Evolutionary conservation across 2,329 filamentous ascomycete species (phyloP), one percentile per base, ranked within the genome.

Genomic region (Aureobasidium melanogenum): DNA sequence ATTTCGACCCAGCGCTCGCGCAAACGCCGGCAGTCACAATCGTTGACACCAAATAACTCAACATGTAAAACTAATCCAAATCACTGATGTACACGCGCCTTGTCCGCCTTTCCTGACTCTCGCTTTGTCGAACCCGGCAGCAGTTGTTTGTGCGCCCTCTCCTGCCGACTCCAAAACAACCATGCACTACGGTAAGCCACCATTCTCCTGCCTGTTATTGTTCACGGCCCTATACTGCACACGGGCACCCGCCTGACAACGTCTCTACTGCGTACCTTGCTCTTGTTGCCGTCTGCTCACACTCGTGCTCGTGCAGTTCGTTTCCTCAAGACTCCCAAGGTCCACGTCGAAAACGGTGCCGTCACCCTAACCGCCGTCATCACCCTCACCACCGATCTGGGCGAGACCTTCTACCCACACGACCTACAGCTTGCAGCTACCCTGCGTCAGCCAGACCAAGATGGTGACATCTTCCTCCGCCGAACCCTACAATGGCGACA

Each of bases 351-450:
- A 59, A 63, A 69, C 28, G 74, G 75, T 32, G 67, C 68, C 17
- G 69, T 78, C 61, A 70, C 71, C 17, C 71, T 84, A 61, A 80
- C 75, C 63, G 74, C 79, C 51, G 75, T 84, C 32, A 75, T 88
- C 62, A 86, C 85, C 41, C 79, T 89, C 68, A 86, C 85, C 12
- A 88, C 85, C 26, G 87, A 89, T 68, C 76, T 89, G 8, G 87
- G 87, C 19, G 85, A 88, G 67, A 79, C 79, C 0, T 86, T 87
- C 68, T 78, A 84, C 46, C 76, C 79, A n/a, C 68, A 75, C 47
- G 73, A 81, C 67, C 66, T 80, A 24, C 68, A 74, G 14, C 69
- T 83, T 9, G 68, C 73, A 17, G 76, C 72, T 24, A 73, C 74
- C 8, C 63, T 81, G 36, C 63, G 71, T 41, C 64, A 66, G 39